Conservation (phyloP, 495 filamentous ascomycete genomes). For the Neurospora terricola region DNA sequence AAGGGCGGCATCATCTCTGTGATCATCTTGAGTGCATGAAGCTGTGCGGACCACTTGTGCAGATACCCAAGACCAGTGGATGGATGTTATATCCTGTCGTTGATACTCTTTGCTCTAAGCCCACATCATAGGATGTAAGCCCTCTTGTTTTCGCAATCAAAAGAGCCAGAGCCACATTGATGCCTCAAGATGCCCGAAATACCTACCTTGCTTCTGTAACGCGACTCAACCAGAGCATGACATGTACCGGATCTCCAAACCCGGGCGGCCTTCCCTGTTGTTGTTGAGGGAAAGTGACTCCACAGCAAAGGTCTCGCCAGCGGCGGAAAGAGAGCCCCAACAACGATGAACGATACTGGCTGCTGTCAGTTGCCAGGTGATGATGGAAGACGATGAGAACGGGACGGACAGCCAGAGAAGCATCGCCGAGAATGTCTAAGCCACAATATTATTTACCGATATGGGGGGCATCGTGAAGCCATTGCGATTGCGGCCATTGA, state of each 20-base stretch:
- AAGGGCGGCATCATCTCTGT: neutral
- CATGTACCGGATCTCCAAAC: neutral
- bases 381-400: neutral
- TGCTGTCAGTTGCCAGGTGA: neutral
- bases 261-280: neutral
- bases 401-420: neutral
- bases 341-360: neutral
- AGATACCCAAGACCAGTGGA: neutral
- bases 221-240: neutral
- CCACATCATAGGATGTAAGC: neutral
- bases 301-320: neutral
- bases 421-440: neutral
- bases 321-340: neutral
- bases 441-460: neutral
- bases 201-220: neutral
- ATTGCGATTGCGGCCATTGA: neutral
- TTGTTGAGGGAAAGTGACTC: neutral
- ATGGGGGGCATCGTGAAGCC: neutral
- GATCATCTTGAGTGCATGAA: neutral
- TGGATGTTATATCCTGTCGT: neutral
- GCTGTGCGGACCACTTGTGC: neutral
- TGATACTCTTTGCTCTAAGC: neutral
- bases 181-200: neutral
- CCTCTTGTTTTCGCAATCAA: neutral
- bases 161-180: neutral